phyloP scores from a whole-genome alignment of 306 rosid species.

The Malus fusca region DNA sequence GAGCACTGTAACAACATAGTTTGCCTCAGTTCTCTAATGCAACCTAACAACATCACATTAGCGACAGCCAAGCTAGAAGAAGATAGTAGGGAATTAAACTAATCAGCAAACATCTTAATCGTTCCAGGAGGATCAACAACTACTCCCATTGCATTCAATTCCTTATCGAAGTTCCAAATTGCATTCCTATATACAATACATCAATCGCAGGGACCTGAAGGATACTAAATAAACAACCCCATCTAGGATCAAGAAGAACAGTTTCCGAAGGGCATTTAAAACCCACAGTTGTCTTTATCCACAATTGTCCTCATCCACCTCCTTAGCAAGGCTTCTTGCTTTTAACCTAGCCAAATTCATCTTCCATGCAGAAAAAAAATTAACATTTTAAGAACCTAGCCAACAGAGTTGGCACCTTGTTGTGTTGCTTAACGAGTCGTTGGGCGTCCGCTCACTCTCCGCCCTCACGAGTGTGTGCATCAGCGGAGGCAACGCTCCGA shows the following conservation, averaged over 20 bases:
- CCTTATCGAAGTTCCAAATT: neutral
- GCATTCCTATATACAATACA: conserved; percentile 1
- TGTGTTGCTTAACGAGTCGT: too few relatives aligned
- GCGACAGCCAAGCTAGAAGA: neutral
- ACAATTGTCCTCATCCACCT: neutral
- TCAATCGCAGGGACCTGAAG: conserved; percentile 15
- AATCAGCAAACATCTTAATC: neutral
- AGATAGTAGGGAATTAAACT: neutral
- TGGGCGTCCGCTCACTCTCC: too few relatives aligned
- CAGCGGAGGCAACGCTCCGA: too few relatives aligned
- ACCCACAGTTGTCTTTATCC: conserved; percentile 12
- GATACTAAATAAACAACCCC: conserved; percentile 1
- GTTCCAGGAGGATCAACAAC: neutral
- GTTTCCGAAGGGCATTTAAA: conserved; percentile 12
- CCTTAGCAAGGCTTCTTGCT: too few relatives aligned
- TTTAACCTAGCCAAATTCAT: too few relatives aligned
- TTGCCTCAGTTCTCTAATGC: conserved; percentile 5
- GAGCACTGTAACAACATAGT: neutral
- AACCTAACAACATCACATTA: conserved; percentile 7
- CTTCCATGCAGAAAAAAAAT: too few relatives aligned
- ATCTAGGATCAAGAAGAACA: conserved; percentile 1
- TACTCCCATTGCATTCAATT: conserved; percentile 13
- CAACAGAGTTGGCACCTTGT: too few relatives aligned
- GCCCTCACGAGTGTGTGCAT: too few relatives aligned
- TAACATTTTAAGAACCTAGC: too few relatives aligned